These are phyloP conservation scores for Aspergillus amoenus DNA, from an alignment of 2,329 filamentous ascomycete genomes.

Conservation along the genomic window DNA sequence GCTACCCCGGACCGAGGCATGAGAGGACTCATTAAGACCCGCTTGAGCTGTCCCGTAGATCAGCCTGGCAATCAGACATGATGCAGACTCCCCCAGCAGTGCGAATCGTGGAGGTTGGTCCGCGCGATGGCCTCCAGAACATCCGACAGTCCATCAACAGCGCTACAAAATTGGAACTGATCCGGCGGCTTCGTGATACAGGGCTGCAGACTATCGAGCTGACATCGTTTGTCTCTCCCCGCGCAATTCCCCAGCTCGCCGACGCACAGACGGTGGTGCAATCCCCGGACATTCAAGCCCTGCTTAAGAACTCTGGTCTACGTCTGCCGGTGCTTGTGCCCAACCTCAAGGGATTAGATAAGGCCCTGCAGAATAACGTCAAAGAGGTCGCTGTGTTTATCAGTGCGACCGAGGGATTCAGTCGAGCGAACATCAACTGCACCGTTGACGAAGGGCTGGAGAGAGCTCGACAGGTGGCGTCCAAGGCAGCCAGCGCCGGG, in stretches of 20 bases:
- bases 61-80: neutral
- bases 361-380: slow-evolving; percentile 51
- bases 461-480: slow-evolving; percentile 32
- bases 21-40: neutral
- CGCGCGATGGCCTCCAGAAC: slow-evolving; percentile 84
- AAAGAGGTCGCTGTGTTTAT: slow-evolving; percentile 44
- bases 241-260: slow-evolving; percentile 76
- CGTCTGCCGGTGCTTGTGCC: slow-evolving; percentile 42
- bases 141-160: slow-evolving; percentile 71
- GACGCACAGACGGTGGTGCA: slow-evolving; percentile 30
- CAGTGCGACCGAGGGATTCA: slow-evolving; percentile 45
- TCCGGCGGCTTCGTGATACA: slow-evolving; percentile 66
- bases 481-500: slow-evolving; percentile 25
- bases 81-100: slow-evolving; percentile 28
- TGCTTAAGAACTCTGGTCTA: slow-evolving; percentile 38
- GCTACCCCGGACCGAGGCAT: neutral
- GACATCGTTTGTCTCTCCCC: slow-evolving; percentile 78
- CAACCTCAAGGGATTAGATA: slow-evolving; percentile 50
- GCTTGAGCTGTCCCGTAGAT: neutral
- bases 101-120: slow-evolving; percentile 77
- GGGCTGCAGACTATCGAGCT: slow-evolving; percentile 75
- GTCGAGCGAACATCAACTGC: slow-evolving; percentile 44
- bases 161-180: slow-evolving; percentile 73
- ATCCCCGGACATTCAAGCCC: slow-evolving; percentile 49
- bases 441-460: slow-evolving; percentile 39